These are phyloP conservation scores for Wickerhamomyces silvicola DNA, from an alignment of 805 yeast species.

Conservation along the genomic window DNA sequence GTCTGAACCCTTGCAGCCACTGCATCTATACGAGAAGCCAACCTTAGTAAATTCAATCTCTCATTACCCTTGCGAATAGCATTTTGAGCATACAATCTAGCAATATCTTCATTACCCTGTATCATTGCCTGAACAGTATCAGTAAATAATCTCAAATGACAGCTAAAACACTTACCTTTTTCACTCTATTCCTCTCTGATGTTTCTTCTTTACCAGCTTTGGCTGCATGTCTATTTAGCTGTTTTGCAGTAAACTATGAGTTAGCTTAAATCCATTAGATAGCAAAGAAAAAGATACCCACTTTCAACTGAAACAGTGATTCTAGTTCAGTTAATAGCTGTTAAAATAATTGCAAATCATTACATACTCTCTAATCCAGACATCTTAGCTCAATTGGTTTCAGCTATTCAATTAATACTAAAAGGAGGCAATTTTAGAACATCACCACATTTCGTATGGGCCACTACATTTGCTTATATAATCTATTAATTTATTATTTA, in stretches of 20 bases:
- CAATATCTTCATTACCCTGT: slow-evolving; percentile 87
- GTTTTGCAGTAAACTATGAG: slow-evolving; percentile 83
- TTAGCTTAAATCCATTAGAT: too few species aligned
- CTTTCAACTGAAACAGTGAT: slow-evolving; percentile 59
- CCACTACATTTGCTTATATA: too few species aligned
- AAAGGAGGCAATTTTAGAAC: not conserved
- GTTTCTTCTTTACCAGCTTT: slow-evolving; percentile 89
- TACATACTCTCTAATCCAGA: slow-evolving; percentile 30
- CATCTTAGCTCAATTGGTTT: slow-evolving; percentile 21
- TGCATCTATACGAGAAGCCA: slow-evolving; percentile 89
- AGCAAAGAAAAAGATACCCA: slow-evolving; percentile 22
- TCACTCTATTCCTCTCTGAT: slow-evolving; percentile 79
- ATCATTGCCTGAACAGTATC: slow-evolving; percentile 46
- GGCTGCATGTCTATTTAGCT: slow-evolving; percentile 80
- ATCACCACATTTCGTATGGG: too few species aligned
- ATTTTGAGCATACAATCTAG: slow-evolving; percentile 89
- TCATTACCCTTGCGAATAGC: slow-evolving; percentile 91
- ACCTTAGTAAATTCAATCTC: slow-evolving; percentile 67
- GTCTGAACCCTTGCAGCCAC: slow-evolving; percentile 96
- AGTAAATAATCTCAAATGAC: not conserved
- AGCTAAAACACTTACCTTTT: slow-evolving; percentile 41
- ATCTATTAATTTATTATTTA: too few species aligned
- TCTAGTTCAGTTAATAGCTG: slow-evolving; percentile 27
- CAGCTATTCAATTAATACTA: too few species aligned
- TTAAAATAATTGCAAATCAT: slow-evolving; percentile 7